Conservation (phyloP, 2,329 filamentous ascomycete species). For the Ilyonectria robusta region DNA sequence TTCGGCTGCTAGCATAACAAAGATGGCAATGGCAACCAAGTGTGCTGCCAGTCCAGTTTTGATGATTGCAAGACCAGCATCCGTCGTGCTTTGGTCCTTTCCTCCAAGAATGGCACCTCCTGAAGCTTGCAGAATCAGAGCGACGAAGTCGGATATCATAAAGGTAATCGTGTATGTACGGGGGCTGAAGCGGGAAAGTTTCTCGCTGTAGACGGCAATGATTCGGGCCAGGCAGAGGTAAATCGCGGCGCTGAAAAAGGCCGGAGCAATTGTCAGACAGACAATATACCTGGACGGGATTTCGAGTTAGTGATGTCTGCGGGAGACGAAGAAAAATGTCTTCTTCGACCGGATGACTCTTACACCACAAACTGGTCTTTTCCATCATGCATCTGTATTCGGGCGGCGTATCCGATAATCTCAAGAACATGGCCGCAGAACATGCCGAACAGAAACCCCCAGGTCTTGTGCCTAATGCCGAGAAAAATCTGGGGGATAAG, state of each 20-base stretch:
- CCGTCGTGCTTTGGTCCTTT: conserved; percentile 7
- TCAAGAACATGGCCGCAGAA: conserved; percentile 67
- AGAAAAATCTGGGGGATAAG: conserved; percentile 57
- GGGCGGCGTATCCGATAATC: conserved; percentile 71
- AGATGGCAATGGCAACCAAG: conserved; percentile 33
- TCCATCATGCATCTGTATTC: conserved; percentile 68
- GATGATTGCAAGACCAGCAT: conserved; percentile 33
- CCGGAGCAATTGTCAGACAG: conserved; percentile 73
- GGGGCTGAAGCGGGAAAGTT: conserved; percentile 52
- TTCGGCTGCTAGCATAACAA: conserved; percentile 16
- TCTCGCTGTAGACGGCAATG: conserved; percentile 59
- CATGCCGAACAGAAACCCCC: conserved; percentile 61
- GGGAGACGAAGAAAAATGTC: background rate
- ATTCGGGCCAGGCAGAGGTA: conserved; percentile 71
- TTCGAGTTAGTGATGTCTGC: background rate
- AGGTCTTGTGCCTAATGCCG: conserved; percentile 57
- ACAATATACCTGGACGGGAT: conserved; percentile 46
- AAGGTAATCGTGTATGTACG: conserved; percentile 53
- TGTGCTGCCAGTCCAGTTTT: conserved; percentile 36
- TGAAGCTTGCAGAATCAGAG: conserved; percentile 64
- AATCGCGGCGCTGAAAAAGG: conserved; percentile 73
- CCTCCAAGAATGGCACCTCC: conserved; percentile 59
- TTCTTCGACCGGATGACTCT: conserved; percentile 34
- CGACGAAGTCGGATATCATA: conserved; percentile 65
- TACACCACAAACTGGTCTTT: conserved; percentile 70